A percentile compares a stretch with the other conserved stretches of the same genome.
Evolutionary conservation across 164 flowering plant species (phyloP).

Genomic region (Hamamelis virginiana): DNA sequence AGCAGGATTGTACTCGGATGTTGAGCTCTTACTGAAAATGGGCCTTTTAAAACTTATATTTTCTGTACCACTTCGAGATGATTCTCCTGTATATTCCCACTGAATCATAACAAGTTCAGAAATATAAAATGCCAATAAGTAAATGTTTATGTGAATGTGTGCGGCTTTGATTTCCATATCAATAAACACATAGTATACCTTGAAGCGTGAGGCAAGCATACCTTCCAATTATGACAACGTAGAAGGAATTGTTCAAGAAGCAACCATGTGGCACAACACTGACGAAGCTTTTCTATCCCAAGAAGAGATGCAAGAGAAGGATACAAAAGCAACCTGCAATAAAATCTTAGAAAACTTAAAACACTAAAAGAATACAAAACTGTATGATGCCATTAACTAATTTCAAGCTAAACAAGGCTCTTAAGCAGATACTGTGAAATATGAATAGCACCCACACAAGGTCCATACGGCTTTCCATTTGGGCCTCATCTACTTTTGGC

Average conservation of each 20-base stretch:
- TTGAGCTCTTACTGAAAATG: slow-evolving; percentile 30
- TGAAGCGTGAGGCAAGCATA: slow-evolving; percentile 20
- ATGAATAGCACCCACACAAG: slow-evolving; percentile 66
- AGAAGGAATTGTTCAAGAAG: slow-evolving; percentile 89
- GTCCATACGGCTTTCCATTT: slow-evolving; percentile 72
- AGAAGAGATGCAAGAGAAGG: slow-evolving; percentile 91
- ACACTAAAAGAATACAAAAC: neutral
- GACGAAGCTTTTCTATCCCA: slow-evolving; percentile 95
- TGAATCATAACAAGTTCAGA: slow-evolving; percentile 49
- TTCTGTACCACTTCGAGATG: slow-evolving; percentile 47
- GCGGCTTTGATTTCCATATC: neutral
- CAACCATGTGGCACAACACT: slow-evolving; percentile 94
- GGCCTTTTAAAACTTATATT: slow-evolving; percentile 41
- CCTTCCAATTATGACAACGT: slow-evolving; percentile 85
- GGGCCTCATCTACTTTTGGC: slow-evolving; percentile 39
- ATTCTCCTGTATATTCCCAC: slow-evolving; percentile 83
- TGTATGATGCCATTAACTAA: neutral
- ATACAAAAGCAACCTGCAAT: slow-evolving; percentile 80
- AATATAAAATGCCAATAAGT: slow-evolving; percentile 12
- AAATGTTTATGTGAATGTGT: neutral
- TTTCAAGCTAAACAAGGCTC: neutral
- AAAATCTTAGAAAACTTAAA: slow-evolving; percentile 5
- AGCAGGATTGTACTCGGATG: slow-evolving; percentile 69
- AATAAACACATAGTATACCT: neutral
- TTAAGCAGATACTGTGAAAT: slow-evolving; percentile 11